Evolutionary conservation across 306 rosid species (phyloP).

Genomic region (Vicia faba): DNA sequence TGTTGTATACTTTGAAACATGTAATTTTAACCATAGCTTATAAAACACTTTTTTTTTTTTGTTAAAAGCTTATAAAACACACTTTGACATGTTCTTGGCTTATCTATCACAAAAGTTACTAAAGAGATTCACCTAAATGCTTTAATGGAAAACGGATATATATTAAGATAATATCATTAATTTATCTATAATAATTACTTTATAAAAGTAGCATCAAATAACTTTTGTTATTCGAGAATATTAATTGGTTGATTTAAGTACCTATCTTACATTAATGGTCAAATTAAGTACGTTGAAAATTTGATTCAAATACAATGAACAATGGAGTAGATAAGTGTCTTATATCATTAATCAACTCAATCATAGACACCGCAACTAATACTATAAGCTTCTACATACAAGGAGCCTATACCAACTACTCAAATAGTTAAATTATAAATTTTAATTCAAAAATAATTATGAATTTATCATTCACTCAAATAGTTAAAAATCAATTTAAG

Average conservation of each 20-base stretch:
- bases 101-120: slow-evolving; percentile 7
- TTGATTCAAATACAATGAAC: background rate
- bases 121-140: background rate
- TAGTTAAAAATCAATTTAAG: too few relatives aligned
- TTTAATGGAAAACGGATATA: background rate
- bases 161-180: background rate
- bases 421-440: too few relatives aligned
- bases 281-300: slow-evolving; percentile 1
- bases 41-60: background rate
- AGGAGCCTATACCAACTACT: too few relatives aligned
- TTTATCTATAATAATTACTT: background rate
- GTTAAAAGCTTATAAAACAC: background rate
- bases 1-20: slow-evolving; percentile 18
- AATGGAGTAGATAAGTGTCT: too few relatives aligned
- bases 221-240: background rate
- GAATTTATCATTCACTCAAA: too few relatives aligned
- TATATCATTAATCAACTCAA: too few relatives aligned
- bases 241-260: background rate
- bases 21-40: slow-evolving; percentile 1
- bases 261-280: background rate
- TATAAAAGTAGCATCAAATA: slow-evolving; percentile 14
- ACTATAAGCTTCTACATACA: too few relatives aligned
- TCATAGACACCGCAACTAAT: too few relatives aligned
- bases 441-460: too few relatives aligned
- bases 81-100: background rate